These are phyloP conservation scores for Blastomyces parvus DNA, from an alignment of 2,329 filamentous ascomycete species.

Conservation along the genomic window DNA sequence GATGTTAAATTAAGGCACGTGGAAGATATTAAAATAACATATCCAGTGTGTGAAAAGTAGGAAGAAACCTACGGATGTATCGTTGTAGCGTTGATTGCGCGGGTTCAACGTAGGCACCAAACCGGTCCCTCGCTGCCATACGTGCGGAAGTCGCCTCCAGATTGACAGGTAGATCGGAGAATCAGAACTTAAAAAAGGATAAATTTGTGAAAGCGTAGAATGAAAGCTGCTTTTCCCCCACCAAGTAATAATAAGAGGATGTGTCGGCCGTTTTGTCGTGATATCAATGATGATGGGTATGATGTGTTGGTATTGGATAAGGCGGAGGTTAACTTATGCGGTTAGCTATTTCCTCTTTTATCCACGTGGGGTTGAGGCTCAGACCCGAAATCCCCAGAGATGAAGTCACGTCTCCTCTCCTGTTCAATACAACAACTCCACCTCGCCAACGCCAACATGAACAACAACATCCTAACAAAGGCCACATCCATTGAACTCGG, in stretches of 20 bases:
- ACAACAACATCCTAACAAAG: not conserved
- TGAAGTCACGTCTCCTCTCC: not conserved
- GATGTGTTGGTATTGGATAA: not conserved
- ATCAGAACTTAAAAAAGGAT: not conserved
- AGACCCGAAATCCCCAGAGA: not conserved
- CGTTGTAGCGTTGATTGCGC: conserved; percentile 81
- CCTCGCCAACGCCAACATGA: not conserved
- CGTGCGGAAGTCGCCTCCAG: conserved; percentile 96
- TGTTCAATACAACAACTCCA: not conserved
- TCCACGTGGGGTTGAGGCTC: not conserved
- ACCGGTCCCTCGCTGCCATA: conserved; percentile 91
- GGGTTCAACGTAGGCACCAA: conserved; percentile 69
- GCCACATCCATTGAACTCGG: not conserved
- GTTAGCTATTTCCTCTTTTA: not conserved
- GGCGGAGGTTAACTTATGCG: not conserved
- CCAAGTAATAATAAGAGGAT: not conserved
- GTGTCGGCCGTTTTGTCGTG: not conserved
- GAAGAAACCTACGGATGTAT: conserved; percentile 59
- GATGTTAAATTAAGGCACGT: not conserved
- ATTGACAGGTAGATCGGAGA: conserved; percentile 23
- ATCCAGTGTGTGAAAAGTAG: not conserved
- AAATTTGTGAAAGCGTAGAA: not conserved
- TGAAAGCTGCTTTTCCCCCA: conserved; percentile 2
- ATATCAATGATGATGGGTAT: not conserved
- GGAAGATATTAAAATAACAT: not conserved